phyloP scores from a whole-genome alignment of 2,329 filamentous ascomycete genomes.

The Fusarium brevicatenulatum region DNA sequence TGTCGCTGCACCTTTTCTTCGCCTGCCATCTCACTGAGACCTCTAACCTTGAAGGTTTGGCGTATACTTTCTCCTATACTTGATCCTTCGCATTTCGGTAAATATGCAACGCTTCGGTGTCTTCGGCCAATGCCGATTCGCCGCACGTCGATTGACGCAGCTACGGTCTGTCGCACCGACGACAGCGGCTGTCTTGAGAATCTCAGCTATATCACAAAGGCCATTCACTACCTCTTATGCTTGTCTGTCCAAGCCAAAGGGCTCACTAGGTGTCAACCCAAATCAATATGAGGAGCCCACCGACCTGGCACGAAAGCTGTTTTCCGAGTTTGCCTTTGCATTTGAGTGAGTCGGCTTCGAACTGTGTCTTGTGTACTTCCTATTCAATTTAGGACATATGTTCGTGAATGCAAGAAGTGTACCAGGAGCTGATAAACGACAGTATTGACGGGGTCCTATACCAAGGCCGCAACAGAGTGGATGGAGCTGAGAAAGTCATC shows the following conservation, averaged over 20 bases:
- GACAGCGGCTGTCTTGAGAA: conserved; percentile 6
- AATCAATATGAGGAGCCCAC: conserved; percentile 36
- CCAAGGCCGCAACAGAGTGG: conserved; percentile 80
- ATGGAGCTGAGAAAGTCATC: conserved; percentile 79
- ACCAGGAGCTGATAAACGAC: conserved; percentile 6
- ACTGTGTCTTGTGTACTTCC: not conserved
- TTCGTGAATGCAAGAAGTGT: too few relatives aligned
- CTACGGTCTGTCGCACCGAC: conserved; percentile 28
- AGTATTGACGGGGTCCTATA: conserved; percentile 95
- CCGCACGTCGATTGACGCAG: conserved; percentile 35
- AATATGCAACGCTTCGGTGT: conserved; percentile 41
- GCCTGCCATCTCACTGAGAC: not conserved
- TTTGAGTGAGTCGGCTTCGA: conserved; percentile 47
- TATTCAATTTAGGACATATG: not conserved
- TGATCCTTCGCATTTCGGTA: not conserved
- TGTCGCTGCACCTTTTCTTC: not conserved
- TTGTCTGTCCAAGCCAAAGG: conserved; percentile 35
- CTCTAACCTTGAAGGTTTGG: not conserved
- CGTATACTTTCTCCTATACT: not conserved
- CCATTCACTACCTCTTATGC: conserved; percentile 26
- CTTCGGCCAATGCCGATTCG: conserved; percentile 42
- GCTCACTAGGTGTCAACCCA: conserved; percentile 35
- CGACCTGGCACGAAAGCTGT: conserved; percentile 37
- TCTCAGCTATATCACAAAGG: conserved; percentile 3
- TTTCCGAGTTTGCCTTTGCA: conserved; percentile 51